These are phyloP conservation scores for Pleurotus platypus DNA, from an alignment of 768 basidiomycete genomes.

Conservation along the genomic window DNA sequence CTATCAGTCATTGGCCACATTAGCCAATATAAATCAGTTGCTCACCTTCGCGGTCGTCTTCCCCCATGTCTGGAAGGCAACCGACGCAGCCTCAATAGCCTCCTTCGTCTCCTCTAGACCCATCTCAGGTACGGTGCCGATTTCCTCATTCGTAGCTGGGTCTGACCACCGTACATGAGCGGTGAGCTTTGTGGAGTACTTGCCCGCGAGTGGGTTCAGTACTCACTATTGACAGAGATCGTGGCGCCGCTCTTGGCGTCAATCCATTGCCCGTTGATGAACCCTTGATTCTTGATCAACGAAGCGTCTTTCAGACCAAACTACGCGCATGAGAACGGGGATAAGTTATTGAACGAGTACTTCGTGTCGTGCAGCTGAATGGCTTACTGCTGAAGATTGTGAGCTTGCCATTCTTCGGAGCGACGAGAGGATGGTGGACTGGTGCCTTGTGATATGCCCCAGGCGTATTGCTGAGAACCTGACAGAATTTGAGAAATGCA, in stretches of 20 bases:
- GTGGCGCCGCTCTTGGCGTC: conserved; percentile 71
- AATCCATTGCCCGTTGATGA: conserved; percentile 86
- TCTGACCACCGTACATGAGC: conserved; percentile 42
- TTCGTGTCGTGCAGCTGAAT: neutral
- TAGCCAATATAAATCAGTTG: neutral
- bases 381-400: conserved; percentile 26
- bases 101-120: conserved; percentile 76
- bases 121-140: conserved; percentile 91
- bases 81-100: conserved; percentile 79
- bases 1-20: neutral
- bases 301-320: conserved; percentile 76
- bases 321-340: conserved; percentile 26
- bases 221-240: conserved; percentile 76
- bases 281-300: conserved; percentile 70
- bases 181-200: neutral
- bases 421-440: neutral
- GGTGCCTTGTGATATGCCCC: neutral
- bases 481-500: neutral
- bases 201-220: neutral
- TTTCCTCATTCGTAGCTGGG: conserved; percentile 79
- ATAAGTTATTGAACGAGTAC: neutral
- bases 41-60: conserved; percentile 82
- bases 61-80: conserved; percentile 83
- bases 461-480: neutral
- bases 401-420: conserved; percentile 54